phyloP scores from a whole-genome alignment of 2,329 filamentous ascomycete genomes.

The Teratosphaeria epicoccoides region DNA sequence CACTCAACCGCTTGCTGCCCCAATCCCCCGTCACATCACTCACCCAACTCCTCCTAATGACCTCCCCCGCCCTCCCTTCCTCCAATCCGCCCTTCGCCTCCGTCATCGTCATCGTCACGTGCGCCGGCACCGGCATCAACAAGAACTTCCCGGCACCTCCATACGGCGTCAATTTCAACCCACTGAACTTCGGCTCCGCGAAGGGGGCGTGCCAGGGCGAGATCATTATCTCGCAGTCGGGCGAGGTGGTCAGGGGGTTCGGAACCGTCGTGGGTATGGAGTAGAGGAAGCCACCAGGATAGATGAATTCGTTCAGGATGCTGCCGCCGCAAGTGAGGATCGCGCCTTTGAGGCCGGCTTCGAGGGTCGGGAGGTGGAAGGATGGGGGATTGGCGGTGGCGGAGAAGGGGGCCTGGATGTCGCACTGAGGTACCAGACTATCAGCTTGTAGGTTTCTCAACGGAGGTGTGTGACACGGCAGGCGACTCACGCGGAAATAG shows the following conservation, averaged over 20 bases:
- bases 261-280: slow-evolving; percentile 3
- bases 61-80: background rate
- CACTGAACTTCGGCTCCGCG: slow-evolving; percentile 7
- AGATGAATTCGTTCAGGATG: slow-evolving; percentile 9
- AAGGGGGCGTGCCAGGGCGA: slow-evolving; percentile 6
- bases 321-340: slow-evolving; percentile 9
- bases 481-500: background rate
- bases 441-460: background rate
- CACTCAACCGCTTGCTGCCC: background rate
- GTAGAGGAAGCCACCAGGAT: slow-evolving; percentile 15
- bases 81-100: background rate
- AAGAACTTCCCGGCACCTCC: background rate
- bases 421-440: slow-evolving; percentile 5
- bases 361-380: slow-evolving; percentile 7
- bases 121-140: background rate
- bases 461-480: background rate
- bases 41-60: background rate
- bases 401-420: slow-evolving; percentile 8
- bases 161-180: slow-evolving; percentile 6
- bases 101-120: background rate
- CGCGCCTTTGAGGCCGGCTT: slow-evolving; percentile 8
- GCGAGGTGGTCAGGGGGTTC: slow-evolving; percentile 4
- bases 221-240: slow-evolving; percentile 6
- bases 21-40: slow-evolving; percentile 2
- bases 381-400: background rate